Evolutionary conservation across 2,329 filamentous ascomycete genomes (phyloP).

Genomic region (Fusarium odoratissimum): DNA sequence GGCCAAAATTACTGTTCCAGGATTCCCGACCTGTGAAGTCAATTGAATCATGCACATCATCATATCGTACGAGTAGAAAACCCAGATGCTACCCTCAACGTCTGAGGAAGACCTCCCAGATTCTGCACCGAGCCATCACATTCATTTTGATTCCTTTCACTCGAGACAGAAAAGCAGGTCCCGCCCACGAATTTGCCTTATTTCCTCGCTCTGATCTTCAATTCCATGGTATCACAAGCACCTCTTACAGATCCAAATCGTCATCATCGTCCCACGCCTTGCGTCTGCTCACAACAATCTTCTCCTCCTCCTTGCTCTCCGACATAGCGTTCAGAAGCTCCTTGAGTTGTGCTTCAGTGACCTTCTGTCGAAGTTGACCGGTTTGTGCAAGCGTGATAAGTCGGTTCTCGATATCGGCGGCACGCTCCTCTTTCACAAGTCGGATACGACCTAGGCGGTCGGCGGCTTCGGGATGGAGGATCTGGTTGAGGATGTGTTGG

Average conservation of each 20-base stretch:
- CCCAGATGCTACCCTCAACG: neutral
- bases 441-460: slow-evolving; percentile 95
- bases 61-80: neutral
- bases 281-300: slow-evolving; percentile 86
- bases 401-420: slow-evolving; percentile 89
- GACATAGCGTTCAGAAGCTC: slow-evolving; percentile 87
- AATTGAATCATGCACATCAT: neutral
- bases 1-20: neutral
- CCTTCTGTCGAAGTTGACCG: slow-evolving; percentile 87
- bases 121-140: neutral
- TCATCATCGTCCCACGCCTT: slow-evolving; percentile 90
- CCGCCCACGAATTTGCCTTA: slow-evolving; percentile 4
- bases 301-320: slow-evolving; percentile 81
- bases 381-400: slow-evolving; percentile 91
- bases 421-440: slow-evolving; percentile 92
- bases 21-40: neutral
- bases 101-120: neutral
- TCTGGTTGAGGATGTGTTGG: slow-evolving; percentile 84
- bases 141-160: slow-evolving; percentile 14
- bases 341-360: slow-evolving; percentile 94
- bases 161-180: slow-evolving; percentile 15
- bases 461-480: slow-evolving; percentile 92
- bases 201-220: neutral
- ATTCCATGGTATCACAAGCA: slow-evolving; percentile 25
- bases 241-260: slow-evolving; percentile 70